phyloP scores from a whole-genome alignment of 176 grass and related monocot genomes.

The Saccharum officinarum region DNA sequence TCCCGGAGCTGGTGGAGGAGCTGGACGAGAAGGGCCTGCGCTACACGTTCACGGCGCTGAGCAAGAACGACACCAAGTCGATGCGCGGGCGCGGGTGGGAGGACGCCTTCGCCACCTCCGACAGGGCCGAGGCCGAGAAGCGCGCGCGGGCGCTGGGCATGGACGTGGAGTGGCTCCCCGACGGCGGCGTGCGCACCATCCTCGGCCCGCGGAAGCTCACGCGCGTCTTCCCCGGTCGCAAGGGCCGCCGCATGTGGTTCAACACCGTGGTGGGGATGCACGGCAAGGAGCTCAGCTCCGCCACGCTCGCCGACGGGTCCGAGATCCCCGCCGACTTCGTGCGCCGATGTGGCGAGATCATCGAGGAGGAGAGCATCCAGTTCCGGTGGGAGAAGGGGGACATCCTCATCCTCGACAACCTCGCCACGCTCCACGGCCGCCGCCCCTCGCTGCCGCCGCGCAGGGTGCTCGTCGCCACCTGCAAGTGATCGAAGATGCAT shows the following conservation, averaged over 20 bases:
- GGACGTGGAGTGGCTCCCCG: constrained; percentile 62
- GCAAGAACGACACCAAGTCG: constrained; percentile 65
- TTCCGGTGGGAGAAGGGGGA: constrained; percentile 73
- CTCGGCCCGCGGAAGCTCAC: constrained; percentile 46
- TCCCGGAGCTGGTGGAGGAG: constrained; percentile 58
- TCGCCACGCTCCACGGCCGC: constrained; percentile 57
- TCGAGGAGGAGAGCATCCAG: constrained; percentile 84
- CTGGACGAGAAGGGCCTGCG: constrained; percentile 48
- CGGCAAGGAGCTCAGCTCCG: constrained; percentile 59
- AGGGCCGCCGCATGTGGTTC: constrained; percentile 60
- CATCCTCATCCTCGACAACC: constrained; percentile 64
- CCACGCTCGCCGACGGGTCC: constrained; percentile 43
- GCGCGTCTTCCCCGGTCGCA: constrained; percentile 47
- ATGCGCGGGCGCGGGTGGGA: constrained; percentile 73
- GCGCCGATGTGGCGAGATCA: constrained; percentile 62
- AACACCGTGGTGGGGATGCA: constrained; percentile 75
- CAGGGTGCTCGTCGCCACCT: constrained; percentile 71
- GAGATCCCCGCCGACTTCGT: constrained; percentile 61
- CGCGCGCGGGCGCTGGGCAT: constrained; percentile 53
- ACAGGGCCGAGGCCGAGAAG: constrained; percentile 49
- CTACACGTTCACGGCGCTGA: constrained; percentile 65
- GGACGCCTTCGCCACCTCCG: constrained; percentile 65
- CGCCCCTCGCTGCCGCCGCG: constrained; percentile 55
- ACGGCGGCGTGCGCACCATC: constrained; percentile 42
- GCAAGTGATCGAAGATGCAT: constrained; percentile 45